A percentile compares a stretch with the other conserved stretches of the same genome.
These are phyloP conservation scores for Cornus kousa DNA, from an alignment of 148 eudicot genomes.

Conservation along the genomic window DNA sequence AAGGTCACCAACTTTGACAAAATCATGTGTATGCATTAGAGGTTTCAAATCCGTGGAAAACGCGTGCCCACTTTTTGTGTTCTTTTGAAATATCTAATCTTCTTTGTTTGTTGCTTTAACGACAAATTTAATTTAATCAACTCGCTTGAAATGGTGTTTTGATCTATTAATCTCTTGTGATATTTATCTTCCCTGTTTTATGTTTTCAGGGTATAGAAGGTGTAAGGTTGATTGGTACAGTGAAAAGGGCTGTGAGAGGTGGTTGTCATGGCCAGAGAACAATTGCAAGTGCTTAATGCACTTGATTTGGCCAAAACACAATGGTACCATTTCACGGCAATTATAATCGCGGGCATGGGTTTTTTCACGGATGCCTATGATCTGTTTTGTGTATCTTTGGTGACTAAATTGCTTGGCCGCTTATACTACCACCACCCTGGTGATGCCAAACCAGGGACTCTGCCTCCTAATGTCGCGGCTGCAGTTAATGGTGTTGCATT, in stretches of 20 bases:
- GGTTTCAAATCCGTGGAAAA: not conserved
- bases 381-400: constrained; percentile 44
- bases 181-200: not conserved
- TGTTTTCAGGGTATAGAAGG: not conserved
- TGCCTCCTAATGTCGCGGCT: constrained; percentile 43
- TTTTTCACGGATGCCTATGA: constrained; percentile 57
- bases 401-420: constrained; percentile 47
- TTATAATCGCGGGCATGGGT: constrained; percentile 51
- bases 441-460: constrained; percentile 29
- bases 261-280: constrained; percentile 23
- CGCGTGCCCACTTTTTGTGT: not conserved
- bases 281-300: constrained; percentile 44
- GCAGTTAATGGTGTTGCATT: constrained; percentile 56
- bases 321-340: constrained; percentile 59
- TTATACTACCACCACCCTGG: constrained; percentile 33
- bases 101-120: not conserved
- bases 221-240: not conserved
- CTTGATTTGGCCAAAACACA: constrained; percentile 52
- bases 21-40: not conserved
- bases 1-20: not conserved
- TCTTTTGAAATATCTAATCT: not conserved
- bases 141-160: not conserved
- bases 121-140: not conserved
- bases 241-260: not conserved
- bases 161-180: not conserved